phyloP scores from a whole-genome alignment of 2,329 filamentous ascomycete genomes.

The Endoconidiophora laricicola region DNA sequence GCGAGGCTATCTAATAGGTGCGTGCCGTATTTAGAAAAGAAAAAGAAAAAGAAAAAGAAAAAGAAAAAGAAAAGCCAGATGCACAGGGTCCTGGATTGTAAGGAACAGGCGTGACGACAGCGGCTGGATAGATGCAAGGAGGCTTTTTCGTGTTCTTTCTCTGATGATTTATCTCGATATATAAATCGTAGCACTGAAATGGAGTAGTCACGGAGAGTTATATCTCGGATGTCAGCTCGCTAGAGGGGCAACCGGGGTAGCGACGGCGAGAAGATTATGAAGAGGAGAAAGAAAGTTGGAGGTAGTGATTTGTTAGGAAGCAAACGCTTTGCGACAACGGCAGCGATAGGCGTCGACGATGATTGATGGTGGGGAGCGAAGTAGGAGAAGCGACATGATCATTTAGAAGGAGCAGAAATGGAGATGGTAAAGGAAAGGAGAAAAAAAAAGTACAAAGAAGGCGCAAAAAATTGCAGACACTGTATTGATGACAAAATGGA shows the following conservation, averaged over 20 bases:
- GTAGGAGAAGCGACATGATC: conserved; percentile 8
- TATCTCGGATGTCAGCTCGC: too few relatives aligned
- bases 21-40: neutral
- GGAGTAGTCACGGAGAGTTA: too few relatives aligned
- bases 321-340: neutral
- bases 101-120: neutral
- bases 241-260: too few relatives aligned
- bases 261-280: too few relatives aligned
- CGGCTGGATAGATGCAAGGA: too few relatives aligned
- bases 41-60: neutral
- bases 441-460: neutral
- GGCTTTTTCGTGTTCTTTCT: neutral
- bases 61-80: neutral
- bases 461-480: neutral
- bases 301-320: neutral
- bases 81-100: neutral
- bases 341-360: neutral
- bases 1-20: neutral
- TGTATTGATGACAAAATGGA: neutral
- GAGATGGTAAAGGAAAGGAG: neutral
- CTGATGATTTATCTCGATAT: too few relatives aligned
- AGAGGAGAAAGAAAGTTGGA: too few relatives aligned
- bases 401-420: neutral
- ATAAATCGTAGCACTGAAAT: too few relatives aligned
- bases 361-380: neutral